Conservation (phyloP, 1,139 yeast genomes). For the Magnusiomyces ingens region DNA sequence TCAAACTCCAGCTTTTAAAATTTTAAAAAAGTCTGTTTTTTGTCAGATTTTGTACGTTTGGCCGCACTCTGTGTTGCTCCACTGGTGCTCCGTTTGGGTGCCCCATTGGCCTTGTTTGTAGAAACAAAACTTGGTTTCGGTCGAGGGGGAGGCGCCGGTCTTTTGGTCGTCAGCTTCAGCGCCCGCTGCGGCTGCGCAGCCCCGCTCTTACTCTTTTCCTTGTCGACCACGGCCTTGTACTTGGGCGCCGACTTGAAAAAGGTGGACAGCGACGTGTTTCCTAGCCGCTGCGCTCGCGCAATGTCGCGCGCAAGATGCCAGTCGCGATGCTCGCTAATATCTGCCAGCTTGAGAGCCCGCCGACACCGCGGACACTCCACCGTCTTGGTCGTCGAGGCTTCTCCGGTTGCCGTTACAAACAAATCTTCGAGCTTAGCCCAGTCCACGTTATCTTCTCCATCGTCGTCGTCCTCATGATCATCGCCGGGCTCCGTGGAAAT, state of each 20-base stretch:
- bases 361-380: constrained; percentile 29
- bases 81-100: neutral
- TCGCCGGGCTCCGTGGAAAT: neutral
- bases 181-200: too few relatives aligned
- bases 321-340: constrained; percentile 33
- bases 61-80: constrained; percentile 3
- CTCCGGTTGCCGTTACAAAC: constrained; percentile 6
- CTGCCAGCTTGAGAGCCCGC: constrained; percentile 16
- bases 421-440: constrained; percentile 5
- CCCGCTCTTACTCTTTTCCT: neutral
- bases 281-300: neutral
- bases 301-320: constrained; percentile 38
- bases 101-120: too few relatives aligned
- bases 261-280: neutral
- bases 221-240: neutral
- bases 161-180: neutral
- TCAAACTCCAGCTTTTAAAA: constrained; percentile 7
- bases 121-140: too few relatives aligned
- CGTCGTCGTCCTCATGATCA: constrained; percentile 17
- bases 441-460: constrained; percentile 13
- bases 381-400: constrained; percentile 6
- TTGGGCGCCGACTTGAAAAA: neutral
- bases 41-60: constrained; percentile 15
- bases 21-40: constrained; percentile 20
- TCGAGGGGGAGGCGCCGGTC: neutral